These are phyloP conservation scores for Paraphoma sp. DNA, from an alignment of 2,329 filamentous ascomycete genomes.

Conservation along the genomic window DNA sequence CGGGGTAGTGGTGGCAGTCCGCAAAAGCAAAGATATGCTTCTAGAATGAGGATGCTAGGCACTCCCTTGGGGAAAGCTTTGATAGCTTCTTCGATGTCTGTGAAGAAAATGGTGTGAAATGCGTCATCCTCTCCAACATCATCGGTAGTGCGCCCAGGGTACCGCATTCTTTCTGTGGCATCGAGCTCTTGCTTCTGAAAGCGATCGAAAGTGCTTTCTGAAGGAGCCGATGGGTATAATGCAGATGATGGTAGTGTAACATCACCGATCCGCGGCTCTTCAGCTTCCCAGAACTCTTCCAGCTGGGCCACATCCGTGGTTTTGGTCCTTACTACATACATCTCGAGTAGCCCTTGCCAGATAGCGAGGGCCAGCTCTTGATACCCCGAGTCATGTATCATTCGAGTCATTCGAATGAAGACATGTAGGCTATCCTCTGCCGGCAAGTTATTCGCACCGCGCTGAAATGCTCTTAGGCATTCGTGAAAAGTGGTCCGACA, in stretches of 20 bases:
- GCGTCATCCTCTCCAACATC: conserved; percentile 80
- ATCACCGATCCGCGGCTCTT: conserved; percentile 81
- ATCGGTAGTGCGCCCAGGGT: conserved; percentile 78
- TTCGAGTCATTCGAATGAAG: conserved; percentile 74
- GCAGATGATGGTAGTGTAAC: neutral
- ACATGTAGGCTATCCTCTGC: conserved; percentile 64
- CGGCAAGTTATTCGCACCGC: conserved; percentile 1
- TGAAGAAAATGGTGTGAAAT: conserved; percentile 79
- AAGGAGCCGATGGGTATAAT: neutral
- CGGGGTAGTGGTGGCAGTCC: conserved; percentile 59
- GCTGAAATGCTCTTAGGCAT: conserved; percentile 57
- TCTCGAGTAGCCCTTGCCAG: conserved; percentile 84
- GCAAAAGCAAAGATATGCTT: conserved; percentile 65
- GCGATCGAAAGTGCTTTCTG: conserved; percentile 21
- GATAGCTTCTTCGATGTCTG: conserved; percentile 73
- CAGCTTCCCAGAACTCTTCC: conserved; percentile 85
- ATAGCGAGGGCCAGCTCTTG: conserved; percentile 76
- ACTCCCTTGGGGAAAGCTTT: conserved; percentile 48
- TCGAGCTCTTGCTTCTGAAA: conserved; percentile 60
- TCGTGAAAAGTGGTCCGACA: conserved; percentile 66
- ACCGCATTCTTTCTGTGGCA: conserved; percentile 55
- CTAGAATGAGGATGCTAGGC: conserved; percentile 61
- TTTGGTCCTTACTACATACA: conserved; percentile 69
- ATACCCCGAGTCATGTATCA: conserved; percentile 79
- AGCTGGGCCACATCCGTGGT: conserved; percentile 52